These are phyloP conservation scores for Anthracocystis panici-leucophaei DNA, from an alignment of 1,284 basidiomycete species.

Conservation along the genomic window DNA sequence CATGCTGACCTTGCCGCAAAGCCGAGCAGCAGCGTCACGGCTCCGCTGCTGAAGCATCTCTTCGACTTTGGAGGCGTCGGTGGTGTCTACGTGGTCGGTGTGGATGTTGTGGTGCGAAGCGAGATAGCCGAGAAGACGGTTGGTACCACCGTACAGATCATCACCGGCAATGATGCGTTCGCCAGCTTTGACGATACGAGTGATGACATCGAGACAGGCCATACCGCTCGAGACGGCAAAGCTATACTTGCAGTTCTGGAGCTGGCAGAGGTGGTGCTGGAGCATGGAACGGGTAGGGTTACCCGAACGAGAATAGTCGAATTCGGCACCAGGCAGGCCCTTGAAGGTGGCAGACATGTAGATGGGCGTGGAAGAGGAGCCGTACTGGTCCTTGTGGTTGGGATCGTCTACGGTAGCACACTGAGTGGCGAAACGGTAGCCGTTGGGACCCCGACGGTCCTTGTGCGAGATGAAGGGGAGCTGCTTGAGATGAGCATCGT, in stretches of 20 bases:
- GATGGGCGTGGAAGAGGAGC: conserved; percentile 92
- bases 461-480: conserved; percentile 51
- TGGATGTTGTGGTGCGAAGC: conserved; percentile 86
- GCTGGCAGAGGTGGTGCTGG: conserved; percentile 66
- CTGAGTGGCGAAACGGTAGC: conserved; percentile 77
- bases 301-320: conserved; percentile 91
- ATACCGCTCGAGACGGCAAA: conserved; percentile 96
- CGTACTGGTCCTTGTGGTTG: conserved; percentile 93
- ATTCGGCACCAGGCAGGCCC: conserved; percentile 85
- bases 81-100: conserved; percentile 95
- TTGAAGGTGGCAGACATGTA: conserved; percentile 99
- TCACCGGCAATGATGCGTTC: conserved; percentile 96
- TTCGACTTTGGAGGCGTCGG: conserved; percentile 74
- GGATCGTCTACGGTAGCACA: conserved; percentile 90
- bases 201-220: conserved; percentile 96
- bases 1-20: conserved; percentile 59
- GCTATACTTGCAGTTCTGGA: conserved; percentile 75
- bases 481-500: conserved; percentile 37
- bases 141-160: conserved; percentile 97
- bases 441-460: conserved; percentile 53
- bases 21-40: conserved; percentile 50
- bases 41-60: conserved; percentile 55
- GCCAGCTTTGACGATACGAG: conserved; percentile 91
- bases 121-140: conserved; percentile 92
- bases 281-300: conserved; percentile 84